Evolutionary conservation across 148 eudicot genomes (phyloP), one percentile per base, ranked within the genome.

Genomic region (Fagopyrum tataricum): DNA sequence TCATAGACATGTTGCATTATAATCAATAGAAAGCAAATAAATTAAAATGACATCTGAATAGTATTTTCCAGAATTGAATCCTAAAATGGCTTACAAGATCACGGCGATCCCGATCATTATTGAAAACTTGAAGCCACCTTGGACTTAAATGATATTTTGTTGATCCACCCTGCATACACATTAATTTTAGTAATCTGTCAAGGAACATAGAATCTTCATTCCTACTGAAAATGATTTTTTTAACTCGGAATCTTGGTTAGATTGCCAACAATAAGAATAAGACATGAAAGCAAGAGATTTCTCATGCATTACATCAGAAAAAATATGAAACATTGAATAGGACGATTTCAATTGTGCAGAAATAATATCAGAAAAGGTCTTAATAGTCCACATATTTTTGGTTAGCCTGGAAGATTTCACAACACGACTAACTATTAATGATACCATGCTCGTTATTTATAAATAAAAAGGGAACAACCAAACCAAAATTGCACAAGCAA

Each of bases 61-160:
- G 39, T 7, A 3, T 31, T 31, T 31, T 31, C 42, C 18, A 64
- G 20, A 64, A 64, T 31, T 64, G 10, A 64, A 64, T 64, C 69
- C 44, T 64, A 17, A 47, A 74, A 13, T 26, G 55, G 86, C 93
- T 95, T 77, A 95, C 99, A 84, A 95, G 96, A 90, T 95, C 99
- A 83, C 99, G 99, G 31, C 99, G 97, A 87, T 95, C 97, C 48
- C 99, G 85, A 51, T 95, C 97, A 62, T 88, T 95, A 52, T 86
- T 87, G 75, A 95, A 91, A 78, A 93, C 86, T 75, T 90, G 96
- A 79, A 95, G 81, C 99, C 99, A 95, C 80, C 92, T 91, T 68
- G 97, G 82, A 72, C 89, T 87, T 67, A 95, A 80, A 82, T 95
- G 99, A 81, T 95, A 95, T 79, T 95, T 95, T 44, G 97, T 91